phyloP scores from a whole-genome alignment of 2,329 filamentous ascomycete genomes.

The Chaetomium sp. region DNA sequence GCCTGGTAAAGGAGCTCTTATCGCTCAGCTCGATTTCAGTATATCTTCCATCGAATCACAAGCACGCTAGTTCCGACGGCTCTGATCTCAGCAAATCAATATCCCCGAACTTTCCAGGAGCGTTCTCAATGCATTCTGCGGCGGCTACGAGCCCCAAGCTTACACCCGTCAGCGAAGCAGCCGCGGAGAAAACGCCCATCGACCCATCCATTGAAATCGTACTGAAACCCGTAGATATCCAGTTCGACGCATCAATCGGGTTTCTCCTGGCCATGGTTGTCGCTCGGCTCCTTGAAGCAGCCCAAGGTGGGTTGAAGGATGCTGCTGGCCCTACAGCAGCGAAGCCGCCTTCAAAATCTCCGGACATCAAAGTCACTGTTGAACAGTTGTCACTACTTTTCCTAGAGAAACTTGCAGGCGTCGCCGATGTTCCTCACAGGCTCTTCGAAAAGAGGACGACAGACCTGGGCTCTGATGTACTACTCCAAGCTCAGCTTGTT shows the following conservation, averaged over 20 bases:
- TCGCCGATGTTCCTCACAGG: constrained; percentile 54
- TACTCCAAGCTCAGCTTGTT: constrained; percentile 54
- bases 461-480: constrained; percentile 51
- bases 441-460: constrained; percentile 46
- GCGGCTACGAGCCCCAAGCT: constrained; percentile 37
- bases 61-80: constrained; percentile 45
- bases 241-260: constrained; percentile 60
- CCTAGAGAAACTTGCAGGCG: constrained; percentile 55
- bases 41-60: constrained; percentile 55
- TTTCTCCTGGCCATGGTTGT: constrained; percentile 57
- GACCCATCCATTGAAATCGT: constrained; percentile 50
- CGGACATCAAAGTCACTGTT: constrained; percentile 49
- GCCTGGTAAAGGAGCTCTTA: constrained; percentile 59
- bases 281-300: constrained; percentile 51
- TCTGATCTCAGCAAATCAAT: constrained; percentile 42
- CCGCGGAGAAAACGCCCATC: constrained; percentile 34
- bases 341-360: constrained; percentile 34
- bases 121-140: constrained; percentile 56
- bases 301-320: constrained; percentile 40
- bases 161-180: constrained; percentile 25
- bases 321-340: constrained; percentile 21
- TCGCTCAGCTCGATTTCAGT: constrained; percentile 54
- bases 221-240: constrained; percentile 54
- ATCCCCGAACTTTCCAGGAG: constrained; percentile 59
- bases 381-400: constrained; percentile 58